A percentile compares a stretch with the other conserved stretches of the same genome.
Evolutionary conservation across 208 protist species (phyloP).

Genomic region (Leishmania gerbilli): DNA sequence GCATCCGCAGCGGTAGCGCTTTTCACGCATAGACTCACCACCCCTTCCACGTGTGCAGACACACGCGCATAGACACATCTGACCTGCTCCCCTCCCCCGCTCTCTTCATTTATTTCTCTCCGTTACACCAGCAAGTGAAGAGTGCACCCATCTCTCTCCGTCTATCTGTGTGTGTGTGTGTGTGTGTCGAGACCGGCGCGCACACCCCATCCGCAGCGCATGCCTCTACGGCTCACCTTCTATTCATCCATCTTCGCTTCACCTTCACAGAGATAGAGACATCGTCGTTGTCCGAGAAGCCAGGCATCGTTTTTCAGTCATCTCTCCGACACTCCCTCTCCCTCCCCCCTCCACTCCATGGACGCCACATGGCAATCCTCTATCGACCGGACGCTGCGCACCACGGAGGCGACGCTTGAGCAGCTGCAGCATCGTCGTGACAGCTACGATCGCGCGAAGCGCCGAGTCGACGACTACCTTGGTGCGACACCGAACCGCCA

Average conservation of each 20-base stretch:
- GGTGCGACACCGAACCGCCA: constrained; percentile 11
- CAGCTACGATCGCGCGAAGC: constrained; percentile 38
- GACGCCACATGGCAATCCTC: constrained; percentile 28
- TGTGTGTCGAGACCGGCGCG: background rate
- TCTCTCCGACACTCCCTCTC: background rate
- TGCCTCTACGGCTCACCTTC: background rate
- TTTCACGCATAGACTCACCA: background rate
- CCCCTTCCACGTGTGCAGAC: background rate
- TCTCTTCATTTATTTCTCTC: background rate
- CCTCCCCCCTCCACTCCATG: constrained; percentile 8
- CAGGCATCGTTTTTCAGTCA: background rate
- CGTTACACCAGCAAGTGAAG: background rate
- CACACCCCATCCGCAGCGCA: background rate
- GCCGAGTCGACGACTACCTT: constrained; percentile 30
- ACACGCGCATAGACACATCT: background rate
- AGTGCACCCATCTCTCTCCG: background rate
- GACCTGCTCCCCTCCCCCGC: background rate
- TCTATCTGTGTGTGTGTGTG: background rate
- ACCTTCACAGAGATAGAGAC: background rate
- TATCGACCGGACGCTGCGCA: constrained; percentile 50
- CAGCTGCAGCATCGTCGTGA: constrained; percentile 45
- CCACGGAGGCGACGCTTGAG: constrained; percentile 50
- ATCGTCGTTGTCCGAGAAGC: background rate
- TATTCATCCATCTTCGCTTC: background rate
- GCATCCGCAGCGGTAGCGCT: background rate